These are phyloP conservation scores for Magnusiomyces sp. DNA, from an alignment of 1,139 yeast species.

Conservation along the genomic window DNA sequence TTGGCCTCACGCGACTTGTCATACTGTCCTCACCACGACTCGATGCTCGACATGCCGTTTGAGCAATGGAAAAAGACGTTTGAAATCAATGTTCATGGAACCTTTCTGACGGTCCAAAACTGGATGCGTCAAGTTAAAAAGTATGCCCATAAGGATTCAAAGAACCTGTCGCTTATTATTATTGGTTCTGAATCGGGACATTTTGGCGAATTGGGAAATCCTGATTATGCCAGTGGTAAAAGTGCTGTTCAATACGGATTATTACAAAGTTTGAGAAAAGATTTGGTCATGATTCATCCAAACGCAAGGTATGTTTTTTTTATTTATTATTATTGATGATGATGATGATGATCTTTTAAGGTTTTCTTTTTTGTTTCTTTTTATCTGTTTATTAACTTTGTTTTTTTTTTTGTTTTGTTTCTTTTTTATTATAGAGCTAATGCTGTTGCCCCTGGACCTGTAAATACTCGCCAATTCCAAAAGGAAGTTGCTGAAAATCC, in stretches of 20 bases:
- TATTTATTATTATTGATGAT: too few relatives aligned
- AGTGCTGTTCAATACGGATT: slow-evolving; percentile 14
- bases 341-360: too few relatives aligned
- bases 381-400: too few relatives aligned
- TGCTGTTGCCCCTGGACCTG: slow-evolving; percentile 16
- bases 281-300: slow-evolving; percentile 12
- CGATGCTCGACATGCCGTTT: slow-evolving; percentile 9
- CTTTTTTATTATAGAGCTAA: slow-evolving; percentile 9
- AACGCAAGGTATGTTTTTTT: slow-evolving; percentile 1
- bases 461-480: slow-evolving; percentile 12
- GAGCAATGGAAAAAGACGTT: slow-evolving; percentile 12
- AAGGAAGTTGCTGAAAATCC: slow-evolving; percentile 9
- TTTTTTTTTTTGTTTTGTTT: too few relatives aligned
- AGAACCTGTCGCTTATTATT: slow-evolving; percentile 10
- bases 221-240: slow-evolving; percentile 15
- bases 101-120: slow-evolving; percentile 9
- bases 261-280: slow-evolving; percentile 10
- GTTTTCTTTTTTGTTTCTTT: too few relatives aligned
- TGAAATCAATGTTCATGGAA: slow-evolving; percentile 11
- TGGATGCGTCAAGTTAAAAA: slow-evolving; percentile 9
- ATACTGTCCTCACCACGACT: slow-evolving; percentile 10
- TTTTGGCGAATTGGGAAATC: slow-evolving; percentile 14
- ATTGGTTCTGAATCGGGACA: slow-evolving; percentile 15
- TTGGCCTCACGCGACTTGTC: slow-evolving; percentile 13
- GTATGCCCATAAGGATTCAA: neutral